phyloP scores from a whole-genome alignment of 2,329 filamentous ascomycete species.

The Helicocarpus griseus region DNA sequence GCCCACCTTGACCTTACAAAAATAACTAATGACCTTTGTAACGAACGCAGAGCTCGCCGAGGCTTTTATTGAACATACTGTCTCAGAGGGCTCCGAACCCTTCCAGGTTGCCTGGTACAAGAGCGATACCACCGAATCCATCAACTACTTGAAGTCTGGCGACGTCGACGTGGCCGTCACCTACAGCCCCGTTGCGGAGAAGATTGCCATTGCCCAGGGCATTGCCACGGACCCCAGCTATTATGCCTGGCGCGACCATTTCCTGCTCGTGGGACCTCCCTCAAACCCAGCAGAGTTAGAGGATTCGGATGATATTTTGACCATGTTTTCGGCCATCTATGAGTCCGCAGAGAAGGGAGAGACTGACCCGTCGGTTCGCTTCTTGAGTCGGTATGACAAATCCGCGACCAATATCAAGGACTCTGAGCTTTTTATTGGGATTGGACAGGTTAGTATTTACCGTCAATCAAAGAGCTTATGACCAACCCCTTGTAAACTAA shows the following conservation, averaged over 20 bases:
- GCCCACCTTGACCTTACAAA: neutral
- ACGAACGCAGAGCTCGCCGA: slow-evolving; percentile 33
- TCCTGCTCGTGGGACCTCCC: slow-evolving; percentile 33
- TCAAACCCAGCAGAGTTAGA: slow-evolving; percentile 28
- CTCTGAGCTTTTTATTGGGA: slow-evolving; percentile 35
- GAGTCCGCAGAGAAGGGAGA: slow-evolving; percentile 24
- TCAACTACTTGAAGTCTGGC: slow-evolving; percentile 34
- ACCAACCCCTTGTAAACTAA: neutral
- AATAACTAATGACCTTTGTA: too few species aligned
- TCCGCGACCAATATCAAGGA: slow-evolving; percentile 44
- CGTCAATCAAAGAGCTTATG: neutral
- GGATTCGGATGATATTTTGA: slow-evolving; percentile 19
- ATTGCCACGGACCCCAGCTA: slow-evolving; percentile 26
- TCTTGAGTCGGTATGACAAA: slow-evolving; percentile 40
- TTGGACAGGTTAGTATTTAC: slow-evolving; percentile 29
- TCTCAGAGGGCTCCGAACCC: slow-evolving; percentile 17
- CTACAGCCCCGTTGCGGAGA: slow-evolving; percentile 35
- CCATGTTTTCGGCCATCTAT: slow-evolving; percentile 28
- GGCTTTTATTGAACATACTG: slow-evolving; percentile 26
- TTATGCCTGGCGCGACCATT: slow-evolving; percentile 41
- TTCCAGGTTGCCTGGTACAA: slow-evolving; percentile 40
- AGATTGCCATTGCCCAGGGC: slow-evolving; percentile 34
- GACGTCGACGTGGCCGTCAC: slow-evolving; percentile 39
- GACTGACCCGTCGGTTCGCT: slow-evolving; percentile 29
- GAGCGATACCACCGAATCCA: slow-evolving; percentile 38